These are phyloP conservation scores for Chenopodium album DNA, from an alignment of 148 eudicot species.

Conservation along the genomic window DNA sequence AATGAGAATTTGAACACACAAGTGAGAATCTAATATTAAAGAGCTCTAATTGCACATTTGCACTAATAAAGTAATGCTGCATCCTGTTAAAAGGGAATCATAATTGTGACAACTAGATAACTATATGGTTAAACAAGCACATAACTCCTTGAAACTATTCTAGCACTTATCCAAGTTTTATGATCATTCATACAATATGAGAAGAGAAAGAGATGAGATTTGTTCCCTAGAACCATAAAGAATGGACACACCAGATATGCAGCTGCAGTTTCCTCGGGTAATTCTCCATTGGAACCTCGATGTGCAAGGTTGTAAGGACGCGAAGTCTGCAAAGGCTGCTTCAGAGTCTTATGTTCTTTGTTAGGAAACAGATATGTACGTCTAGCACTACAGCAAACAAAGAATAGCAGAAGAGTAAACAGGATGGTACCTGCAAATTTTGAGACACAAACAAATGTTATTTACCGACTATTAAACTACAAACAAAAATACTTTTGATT, in stretches of 20 bases:
- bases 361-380: conserved; percentile 74
- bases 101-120: conserved; percentile 43
- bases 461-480: too few relatives aligned
- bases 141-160: not conserved
- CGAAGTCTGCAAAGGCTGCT: conserved; percentile 74
- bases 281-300: conserved; percentile 95
- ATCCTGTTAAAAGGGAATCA: not conserved
- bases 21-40: not conserved
- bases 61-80: too few relatives aligned
- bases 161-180: not conserved
- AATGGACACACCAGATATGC: conserved; percentile 63
- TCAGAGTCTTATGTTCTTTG: conserved; percentile 39
- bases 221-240: not conserved
- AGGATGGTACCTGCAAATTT: conserved; percentile 48
- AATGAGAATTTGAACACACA: not conserved
- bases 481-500: not conserved
- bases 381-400: conserved; percentile 59
- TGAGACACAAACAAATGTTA: too few relatives aligned
- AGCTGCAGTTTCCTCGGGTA: conserved; percentile 89
- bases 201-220: not conserved
- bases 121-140: conserved; percentile 31
- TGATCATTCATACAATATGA: not conserved
- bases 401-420: conserved; percentile 45
- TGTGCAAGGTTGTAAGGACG: conserved; percentile 89
- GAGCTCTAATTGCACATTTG: not conserved